These are phyloP conservation scores for Aspergillus caelatus DNA, from an alignment of 2,329 filamentous ascomycete species.

Conservation along the genomic window DNA sequence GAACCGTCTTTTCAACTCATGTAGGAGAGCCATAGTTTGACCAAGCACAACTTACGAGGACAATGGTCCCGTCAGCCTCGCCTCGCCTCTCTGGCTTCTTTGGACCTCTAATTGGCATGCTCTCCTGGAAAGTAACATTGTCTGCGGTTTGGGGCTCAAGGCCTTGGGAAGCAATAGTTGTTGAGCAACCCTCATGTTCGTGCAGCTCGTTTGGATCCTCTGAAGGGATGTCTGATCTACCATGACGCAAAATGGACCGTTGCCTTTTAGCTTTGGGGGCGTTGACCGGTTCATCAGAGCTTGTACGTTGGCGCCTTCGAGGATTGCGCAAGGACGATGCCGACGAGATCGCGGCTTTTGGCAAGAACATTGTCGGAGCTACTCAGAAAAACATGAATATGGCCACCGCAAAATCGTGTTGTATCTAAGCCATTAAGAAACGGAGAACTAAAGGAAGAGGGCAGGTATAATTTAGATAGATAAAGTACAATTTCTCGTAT, in stretches of 20 bases:
- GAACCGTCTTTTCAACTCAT: neutral
- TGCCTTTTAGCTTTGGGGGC: slow-evolving; percentile 51
- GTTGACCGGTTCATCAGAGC: slow-evolving; percentile 49
- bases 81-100: slow-evolving; percentile 41
- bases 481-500: neutral
- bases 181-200: slow-evolving; percentile 21
- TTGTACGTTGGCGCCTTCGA: slow-evolving; percentile 44
- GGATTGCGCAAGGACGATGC: slow-evolving; percentile 35
- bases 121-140: slow-evolving; percentile 27
- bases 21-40: neutral
- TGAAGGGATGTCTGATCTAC: slow-evolving; percentile 34
- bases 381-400: neutral
- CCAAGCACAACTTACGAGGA: slow-evolving; percentile 35
- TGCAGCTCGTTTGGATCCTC: slow-evolving; percentile 23
- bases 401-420: neutral
- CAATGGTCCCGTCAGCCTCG: slow-evolving; percentile 36
- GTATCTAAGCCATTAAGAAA: neutral
- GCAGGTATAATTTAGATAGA: neutral
- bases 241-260: slow-evolving; percentile 45
- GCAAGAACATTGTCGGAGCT: slow-evolving; percentile 40
- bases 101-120: slow-evolving; percentile 40
- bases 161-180: slow-evolving; percentile 16
- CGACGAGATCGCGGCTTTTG: slow-evolving; percentile 33
- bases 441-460: neutral
- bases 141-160: slow-evolving; percentile 18